phyloP scores from a whole-genome alignment of 2,329 filamentous ascomycete species.

The Amauroascus verrucosus region DNA sequence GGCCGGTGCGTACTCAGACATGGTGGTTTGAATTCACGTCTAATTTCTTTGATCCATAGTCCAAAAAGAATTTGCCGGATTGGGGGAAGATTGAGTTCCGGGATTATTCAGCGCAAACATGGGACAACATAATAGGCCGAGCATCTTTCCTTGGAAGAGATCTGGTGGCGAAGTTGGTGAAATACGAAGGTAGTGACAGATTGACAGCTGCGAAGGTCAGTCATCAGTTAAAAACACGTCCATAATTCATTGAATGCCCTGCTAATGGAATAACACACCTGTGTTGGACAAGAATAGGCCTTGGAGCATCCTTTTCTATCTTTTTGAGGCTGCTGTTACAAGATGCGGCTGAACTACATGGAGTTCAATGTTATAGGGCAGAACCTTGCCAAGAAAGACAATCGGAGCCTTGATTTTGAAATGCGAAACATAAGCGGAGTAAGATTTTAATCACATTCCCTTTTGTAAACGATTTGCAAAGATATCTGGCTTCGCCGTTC shows the following conservation, averaged over 20 bases:
- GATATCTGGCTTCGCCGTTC: background rate
- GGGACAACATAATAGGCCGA: conserved; percentile 59
- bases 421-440: background rate
- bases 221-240: background rate
- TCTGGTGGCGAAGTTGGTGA: conserved; percentile 57
- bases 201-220: conserved; percentile 54
- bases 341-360: background rate
- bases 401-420: background rate
- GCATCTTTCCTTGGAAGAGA: conserved; percentile 49
- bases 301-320: conserved; percentile 6
- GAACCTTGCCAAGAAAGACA: background rate
- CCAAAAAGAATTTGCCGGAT: conserved; percentile 54
- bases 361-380: background rate
- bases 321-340: background rate
- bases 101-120: conserved; percentile 56
- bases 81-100: conserved; percentile 81
- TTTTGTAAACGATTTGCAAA: no score
- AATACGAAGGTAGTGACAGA: conserved; percentile 59
- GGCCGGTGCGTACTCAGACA: conserved; percentile 54
- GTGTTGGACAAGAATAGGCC: background rate
- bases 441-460: no score
- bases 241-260: no score
- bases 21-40: background rate
- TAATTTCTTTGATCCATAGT: conserved; percentile 20
- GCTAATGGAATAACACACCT: background rate